Evolutionary conservation across 2,329 filamentous ascomycete genomes (phyloP), one percentile per base, ranked within the genome.

Genomic region (Fusarium sp.): DNA sequence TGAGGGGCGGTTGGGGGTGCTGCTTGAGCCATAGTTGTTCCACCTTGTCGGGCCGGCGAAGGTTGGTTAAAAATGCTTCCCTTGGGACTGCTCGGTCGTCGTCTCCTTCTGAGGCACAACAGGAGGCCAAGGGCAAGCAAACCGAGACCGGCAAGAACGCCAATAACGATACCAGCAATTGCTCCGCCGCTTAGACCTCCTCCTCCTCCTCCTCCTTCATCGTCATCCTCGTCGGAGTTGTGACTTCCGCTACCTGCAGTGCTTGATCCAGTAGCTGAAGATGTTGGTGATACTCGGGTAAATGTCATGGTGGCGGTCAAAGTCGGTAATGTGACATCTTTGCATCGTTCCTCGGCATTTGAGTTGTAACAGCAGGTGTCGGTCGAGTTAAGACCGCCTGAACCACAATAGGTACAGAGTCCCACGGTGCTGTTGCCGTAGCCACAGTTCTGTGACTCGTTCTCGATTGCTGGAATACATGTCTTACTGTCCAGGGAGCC

Each of bases 301-400:
- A 93, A 89, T 11, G 87, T 88, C 72, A 95, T 89, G 15, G 91
- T 91, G 17, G 92, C 89, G 20, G 91, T 90, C 54, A 95, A 92
- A 2, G 90, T 90, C 1, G 96, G 96, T 12, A 99, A 85, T 32
- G 89, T 86, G n/a, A 99, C 93, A 57, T 89, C 89, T 56, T 89
- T 84, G 81, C 96, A 99, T 72, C 91, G 89, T 32, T 85, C 84
- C 66, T 94, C 89, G n/a, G 92, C 91, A 70, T 94, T 87, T 10
- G 95, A 91, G 77, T 91, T 94, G 79, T 95, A 92, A 82, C 96
- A 99, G 85, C 96, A 99, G 8, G 95, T 97, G 81, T 98, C 96
- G 57, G 96, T 98, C 15, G 94, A 93, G 83, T 98, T 98, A 72
- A 92, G 90, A 34, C 95, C 95, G 77, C 93, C 96, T 12, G 91